A percentile compares a stretch with the other conserved stretches of the same genome.
Conservation (phyloP, 1,139 yeast species). For the Suhomyces anneliseae region DNA sequence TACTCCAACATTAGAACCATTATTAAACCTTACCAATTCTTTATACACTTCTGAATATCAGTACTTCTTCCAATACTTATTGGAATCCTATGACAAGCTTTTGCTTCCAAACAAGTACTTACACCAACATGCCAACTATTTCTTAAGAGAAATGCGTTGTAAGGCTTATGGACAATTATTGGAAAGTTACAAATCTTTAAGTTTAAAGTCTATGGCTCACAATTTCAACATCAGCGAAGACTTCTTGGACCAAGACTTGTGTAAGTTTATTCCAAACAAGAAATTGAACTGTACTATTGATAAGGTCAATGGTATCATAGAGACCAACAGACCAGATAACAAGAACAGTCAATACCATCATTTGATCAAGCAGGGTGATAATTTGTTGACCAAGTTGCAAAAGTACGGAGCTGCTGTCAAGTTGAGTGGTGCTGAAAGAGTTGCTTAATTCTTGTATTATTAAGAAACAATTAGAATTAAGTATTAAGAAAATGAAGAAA, state of each 20-base stretch:
- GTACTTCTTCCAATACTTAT: slow-evolving; percentile 72
- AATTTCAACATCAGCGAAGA: slow-evolving; percentile 87
- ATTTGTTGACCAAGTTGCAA: slow-evolving; percentile 87
- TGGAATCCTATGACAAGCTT: slow-evolving; percentile 76
- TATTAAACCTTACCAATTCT: slow-evolving; percentile 80
- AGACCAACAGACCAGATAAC: slow-evolving; percentile 94
- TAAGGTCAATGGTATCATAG: slow-evolving; percentile 91
- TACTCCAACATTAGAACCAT: slow-evolving; percentile 73
- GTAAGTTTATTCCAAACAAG: slow-evolving; percentile 90
- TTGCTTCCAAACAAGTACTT: slow-evolving; percentile 75
- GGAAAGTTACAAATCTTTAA: slow-evolving; percentile 90
- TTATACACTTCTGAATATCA: slow-evolving; percentile 88
- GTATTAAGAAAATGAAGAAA: too few species aligned
- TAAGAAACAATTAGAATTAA: too few species aligned
- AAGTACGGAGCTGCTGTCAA: slow-evolving; percentile 97
- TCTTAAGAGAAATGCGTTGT: slow-evolving; percentile 89
- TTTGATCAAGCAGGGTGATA: slow-evolving; percentile 90
- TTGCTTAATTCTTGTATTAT: slow-evolving; percentile 18
- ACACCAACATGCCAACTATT: slow-evolving; percentile 76
- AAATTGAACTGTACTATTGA: slow-evolving; percentile 95
- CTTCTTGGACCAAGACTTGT: slow-evolving; percentile 77
- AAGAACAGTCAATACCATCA: slow-evolving; percentile 91
- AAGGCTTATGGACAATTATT: slow-evolving; percentile 92
- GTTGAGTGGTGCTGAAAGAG: slow-evolving; percentile 86
- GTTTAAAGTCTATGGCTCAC: slow-evolving; percentile 89